Evolutionary conservation across 169 alveolate species (phyloP).

Genomic region (Eimeria brunetti): DNA sequence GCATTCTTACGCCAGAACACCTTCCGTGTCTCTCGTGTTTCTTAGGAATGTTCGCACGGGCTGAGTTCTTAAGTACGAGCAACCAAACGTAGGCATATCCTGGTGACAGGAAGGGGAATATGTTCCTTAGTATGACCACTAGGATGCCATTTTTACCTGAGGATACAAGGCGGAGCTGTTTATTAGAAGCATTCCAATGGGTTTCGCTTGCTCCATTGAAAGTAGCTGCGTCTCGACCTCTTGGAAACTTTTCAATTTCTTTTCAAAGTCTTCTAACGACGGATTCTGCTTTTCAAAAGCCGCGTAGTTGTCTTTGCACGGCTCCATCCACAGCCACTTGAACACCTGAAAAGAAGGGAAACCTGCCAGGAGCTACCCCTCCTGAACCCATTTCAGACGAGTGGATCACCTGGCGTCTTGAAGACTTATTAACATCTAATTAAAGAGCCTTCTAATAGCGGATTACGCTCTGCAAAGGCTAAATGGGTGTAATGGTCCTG

Average conservation of each 20-base stretch:
- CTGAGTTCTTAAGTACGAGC: neutral
- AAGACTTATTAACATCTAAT: no score
- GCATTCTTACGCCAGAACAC: neutral
- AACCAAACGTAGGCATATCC: neutral
- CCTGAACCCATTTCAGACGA: neutral
- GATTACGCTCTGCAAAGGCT: no score
- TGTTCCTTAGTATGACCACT: neutral
- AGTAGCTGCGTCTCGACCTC: constrained; percentile 90
- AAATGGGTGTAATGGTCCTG: no score
- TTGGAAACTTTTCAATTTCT: constrained; percentile 89
- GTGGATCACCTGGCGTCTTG: neutral
- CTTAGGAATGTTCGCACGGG: neutral
- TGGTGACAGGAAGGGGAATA: neutral
- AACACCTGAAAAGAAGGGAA: constrained; percentile 88
- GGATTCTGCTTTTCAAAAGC: constrained; percentile 91
- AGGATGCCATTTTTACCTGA: constrained; percentile 38
- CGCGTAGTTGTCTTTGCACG: constrained; percentile 88
- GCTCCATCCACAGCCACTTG: constrained; percentile 93
- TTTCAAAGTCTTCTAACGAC: constrained; percentile 94
- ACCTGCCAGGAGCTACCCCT: constrained; percentile 24
- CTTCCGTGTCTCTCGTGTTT: neutral
- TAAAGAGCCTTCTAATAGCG: no score
- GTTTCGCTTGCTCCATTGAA: constrained; percentile 83
- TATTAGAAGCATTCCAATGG: constrained; percentile 67
- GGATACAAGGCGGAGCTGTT: constrained; percentile 44